Conservation (phyloP, 129 eudicot species). For the Tagetes patula region DNA sequence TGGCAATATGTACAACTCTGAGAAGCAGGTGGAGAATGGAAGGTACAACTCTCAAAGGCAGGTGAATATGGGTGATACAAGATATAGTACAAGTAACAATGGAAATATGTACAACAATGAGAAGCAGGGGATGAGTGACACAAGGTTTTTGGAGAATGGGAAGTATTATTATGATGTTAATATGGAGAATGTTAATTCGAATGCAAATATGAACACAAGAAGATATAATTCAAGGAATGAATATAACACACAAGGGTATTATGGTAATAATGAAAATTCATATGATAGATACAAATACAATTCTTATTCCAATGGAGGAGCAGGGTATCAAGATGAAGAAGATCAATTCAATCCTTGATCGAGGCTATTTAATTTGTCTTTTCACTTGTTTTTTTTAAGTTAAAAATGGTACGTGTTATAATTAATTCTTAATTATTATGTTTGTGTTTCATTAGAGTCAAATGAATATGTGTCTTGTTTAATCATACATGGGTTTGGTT, state of each 20-base stretch:
- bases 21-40: slow-evolving; percentile 27
- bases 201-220: slow-evolving; percentile 33
- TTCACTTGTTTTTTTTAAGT: slow-evolving; percentile 9
- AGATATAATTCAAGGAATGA: slow-evolving; percentile 37
- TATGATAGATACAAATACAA: slow-evolving; percentile 40
- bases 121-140: slow-evolving; percentile 68
- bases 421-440: slow-evolving; percentile 30
- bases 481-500: slow-evolving; percentile 24
- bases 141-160: slow-evolving; percentile 58
- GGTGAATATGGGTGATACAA: not conserved
- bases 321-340: slow-evolving; percentile 40
- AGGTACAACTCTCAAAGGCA: slow-evolving; percentile 19
- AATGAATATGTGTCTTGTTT: slow-evolving; percentile 27
- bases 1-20: slow-evolving; percentile 31
- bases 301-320: slow-evolving; percentile 3
- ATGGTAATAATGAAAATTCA: slow-evolving; percentile 37
- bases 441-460: slow-evolving; percentile 26
- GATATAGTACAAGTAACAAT: slow-evolving; percentile 24
- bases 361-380: slow-evolving; percentile 30
- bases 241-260: slow-evolving; percentile 39
- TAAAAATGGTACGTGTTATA: slow-evolving; percentile 21
- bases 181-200: slow-evolving; percentile 26
- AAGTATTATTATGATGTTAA: slow-evolving; percentile 49
- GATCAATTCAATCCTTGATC: slow-evolving; percentile 50
- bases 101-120: slow-evolving; percentile 41